phyloP scores from a whole-genome alignment of 495 filamentous ascomycete species.

The Aspergillus baeticus region DNA sequence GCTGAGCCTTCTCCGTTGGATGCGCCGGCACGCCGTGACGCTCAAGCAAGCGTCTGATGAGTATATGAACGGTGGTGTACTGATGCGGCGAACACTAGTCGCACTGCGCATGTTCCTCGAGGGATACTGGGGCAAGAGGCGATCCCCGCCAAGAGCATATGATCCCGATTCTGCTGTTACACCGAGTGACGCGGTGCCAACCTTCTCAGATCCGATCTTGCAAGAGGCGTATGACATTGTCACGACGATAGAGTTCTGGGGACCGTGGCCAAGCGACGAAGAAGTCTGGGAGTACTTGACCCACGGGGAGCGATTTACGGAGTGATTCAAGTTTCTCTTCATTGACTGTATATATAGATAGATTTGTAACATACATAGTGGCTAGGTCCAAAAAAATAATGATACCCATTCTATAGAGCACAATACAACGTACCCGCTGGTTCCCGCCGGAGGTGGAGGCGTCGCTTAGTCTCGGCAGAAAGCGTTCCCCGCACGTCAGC shows the following conservation, averaged over 20 bases:
- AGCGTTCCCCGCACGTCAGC: constrained; percentile 19
- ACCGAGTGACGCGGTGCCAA: constrained; percentile 18
- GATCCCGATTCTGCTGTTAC: background rate
- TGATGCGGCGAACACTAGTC: constrained; percentile 48
- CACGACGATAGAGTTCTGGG: constrained; percentile 45
- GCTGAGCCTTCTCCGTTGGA: constrained; percentile 52
- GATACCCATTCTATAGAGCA: constrained; percentile 7
- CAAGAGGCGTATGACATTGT: constrained; percentile 45
- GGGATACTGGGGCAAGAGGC: constrained; percentile 27
- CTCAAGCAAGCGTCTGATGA: constrained; percentile 41
- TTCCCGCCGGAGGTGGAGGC: background rate
- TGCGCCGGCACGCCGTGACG: constrained; percentile 39
- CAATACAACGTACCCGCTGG: constrained; percentile 8
- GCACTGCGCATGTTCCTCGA: constrained; percentile 57
- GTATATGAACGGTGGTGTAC: constrained; percentile 37
- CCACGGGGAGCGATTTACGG: constrained; percentile 12
- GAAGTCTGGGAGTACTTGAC: constrained; percentile 48
- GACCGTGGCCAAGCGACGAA: constrained; percentile 51
- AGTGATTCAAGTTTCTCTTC: background rate
- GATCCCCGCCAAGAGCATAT: background rate
- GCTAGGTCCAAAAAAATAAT: background rate
- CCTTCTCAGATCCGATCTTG: constrained; percentile 27
- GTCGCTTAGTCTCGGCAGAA: constrained; percentile 23
- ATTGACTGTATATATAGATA: constrained; percentile 27
- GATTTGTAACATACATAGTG: constrained; percentile 19